These are phyloP conservation scores for Pseudozyma thailandica DNA, from an alignment of 1,284 basidiomycete species.

Conservation along the genomic window DNA sequence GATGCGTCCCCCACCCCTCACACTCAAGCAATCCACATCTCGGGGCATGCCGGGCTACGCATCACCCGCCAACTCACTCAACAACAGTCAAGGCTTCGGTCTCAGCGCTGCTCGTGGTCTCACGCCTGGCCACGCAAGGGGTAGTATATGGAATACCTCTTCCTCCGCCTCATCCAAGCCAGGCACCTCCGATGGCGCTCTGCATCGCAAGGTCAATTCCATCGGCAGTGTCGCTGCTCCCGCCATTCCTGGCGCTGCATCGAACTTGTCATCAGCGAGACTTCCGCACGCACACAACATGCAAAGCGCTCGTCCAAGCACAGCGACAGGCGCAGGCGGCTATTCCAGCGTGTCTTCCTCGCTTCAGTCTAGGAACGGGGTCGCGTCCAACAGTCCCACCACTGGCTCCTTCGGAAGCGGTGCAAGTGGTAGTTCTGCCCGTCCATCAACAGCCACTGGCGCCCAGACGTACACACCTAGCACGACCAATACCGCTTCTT, in stretches of 20 bases:
- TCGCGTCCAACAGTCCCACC: constrained; percentile 39
- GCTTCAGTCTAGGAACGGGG: constrained; percentile 10
- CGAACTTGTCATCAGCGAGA: constrained; percentile 12
- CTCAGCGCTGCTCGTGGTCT: constrained; percentile 53
- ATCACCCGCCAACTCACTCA: constrained; percentile 37
- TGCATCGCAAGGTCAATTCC: constrained; percentile 55
- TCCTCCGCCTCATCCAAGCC: constrained; percentile 26
- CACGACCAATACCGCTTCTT: constrained; percentile 1
- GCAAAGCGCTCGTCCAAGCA: constrained; percentile 46
- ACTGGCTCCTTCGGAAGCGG: constrained; percentile 24
- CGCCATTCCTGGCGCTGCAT: constrained; percentile 23
- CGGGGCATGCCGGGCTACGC: constrained; percentile 47
- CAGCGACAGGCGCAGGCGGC: constrained; percentile 51
- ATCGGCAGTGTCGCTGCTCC: constrained; percentile 35
- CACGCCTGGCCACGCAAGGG: constrained; percentile 39
- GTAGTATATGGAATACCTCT: constrained; percentile 31
- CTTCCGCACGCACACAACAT: constrained; percentile 15
- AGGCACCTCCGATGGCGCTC: constrained; percentile 20
- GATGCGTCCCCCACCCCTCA: constrained; percentile 48
- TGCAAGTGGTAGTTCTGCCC: constrained; percentile 1
- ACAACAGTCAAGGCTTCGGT: constrained; percentile 52
- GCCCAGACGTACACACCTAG: constrained; percentile 26
- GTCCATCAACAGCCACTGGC: constrained; percentile 51
- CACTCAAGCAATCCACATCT: constrained; percentile 42
- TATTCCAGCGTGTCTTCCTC: constrained; percentile 13